Percentiles rank a stretch among this genome's conserved stretches.
phyloP scores from a whole-genome alignment of 2,329 filamentous ascomycete genomes.

The Chaetomium strumarium region DNA sequence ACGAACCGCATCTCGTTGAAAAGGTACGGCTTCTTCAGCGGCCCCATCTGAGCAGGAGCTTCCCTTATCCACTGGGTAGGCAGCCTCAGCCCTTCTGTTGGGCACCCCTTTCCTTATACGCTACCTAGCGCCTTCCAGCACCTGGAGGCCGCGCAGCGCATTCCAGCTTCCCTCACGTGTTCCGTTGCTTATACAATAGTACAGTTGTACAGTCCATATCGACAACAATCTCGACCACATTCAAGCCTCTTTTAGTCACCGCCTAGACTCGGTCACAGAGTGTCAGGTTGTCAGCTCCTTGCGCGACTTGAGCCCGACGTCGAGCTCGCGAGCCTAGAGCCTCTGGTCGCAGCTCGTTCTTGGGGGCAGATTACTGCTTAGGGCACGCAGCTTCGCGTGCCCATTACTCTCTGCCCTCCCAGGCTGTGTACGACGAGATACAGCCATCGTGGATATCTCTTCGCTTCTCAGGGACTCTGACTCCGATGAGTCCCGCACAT shows the following conservation, averaged over 20 bases:
- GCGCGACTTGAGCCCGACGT: neutral
- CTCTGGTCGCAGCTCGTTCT: too few species aligned
- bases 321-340: neutral
- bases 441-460: constrained; percentile 91
- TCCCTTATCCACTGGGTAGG: constrained; percentile 28
- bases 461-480: constrained; percentile 73
- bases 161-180: constrained; percentile 14
- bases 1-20: constrained; percentile 38
- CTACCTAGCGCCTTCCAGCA: constrained; percentile 7
- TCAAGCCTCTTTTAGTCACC: neutral
- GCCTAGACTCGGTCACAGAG: neutral
- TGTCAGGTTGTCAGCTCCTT: neutral
- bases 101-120: constrained; percentile 22
- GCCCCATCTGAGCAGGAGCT: constrained; percentile 21
- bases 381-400: constrained; percentile 5
- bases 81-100: constrained; percentile 29
- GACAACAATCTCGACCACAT: too few species aligned
- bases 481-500: constrained; percentile 62
- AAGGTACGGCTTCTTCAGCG: constrained; percentile 21
- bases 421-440: constrained; percentile 30
- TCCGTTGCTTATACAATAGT: too few species aligned
- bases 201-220: too few species aligned
- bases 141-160: neutral
- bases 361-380: neutral
- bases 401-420: constrained; percentile 29